Evolutionary conservation across 768 basidiomycete species (phyloP), one percentile per base, ranked within the genome.

Genomic region (Obba rivulosa): DNA sequence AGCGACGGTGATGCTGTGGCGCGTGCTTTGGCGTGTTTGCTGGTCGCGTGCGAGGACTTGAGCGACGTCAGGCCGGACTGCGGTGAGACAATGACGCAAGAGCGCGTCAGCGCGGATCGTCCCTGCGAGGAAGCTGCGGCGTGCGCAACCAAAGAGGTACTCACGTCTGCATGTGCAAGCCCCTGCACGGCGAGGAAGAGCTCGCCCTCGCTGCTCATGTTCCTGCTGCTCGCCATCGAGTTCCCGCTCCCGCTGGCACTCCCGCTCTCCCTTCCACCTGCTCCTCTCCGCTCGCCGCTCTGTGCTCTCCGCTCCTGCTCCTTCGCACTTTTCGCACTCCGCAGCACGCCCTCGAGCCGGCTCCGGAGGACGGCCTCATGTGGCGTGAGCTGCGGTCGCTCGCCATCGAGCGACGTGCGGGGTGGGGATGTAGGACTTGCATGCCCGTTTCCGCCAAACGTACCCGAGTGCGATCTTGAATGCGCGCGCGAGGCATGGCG

Each of bases 291-390:
- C 42, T 56, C 53, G 11, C 43, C 44, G 43, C 62, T 60, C 17
- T 49, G 38, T 18, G 49, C 42, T 34, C 59, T 46, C 25, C 56
- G 43, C 41, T 53, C 49, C 34, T 48, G 22, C 43, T 45, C 49
- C 20, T 57, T 51, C 44, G 57, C 57, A 22, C 53, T 51, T 48
- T 59, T 59, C 51, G 63, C 61, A 13, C 54, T 58, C 49, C 64
- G 61, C n/a, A 82, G 58, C 40, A 79, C 78, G 1, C 73, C 62
- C 64, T 82, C 81, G 16, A 81, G 63, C 10, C 77, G 68, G 41
- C 68, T 73, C 8, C 75, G 70, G 21, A 81, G 67, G 20, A 77
- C 80, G 38, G 75, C 76, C 56, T 75, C 78, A 45, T 77, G 80
- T 0, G 77, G 79, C 14, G 73, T 74, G 16, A 59, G 22, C 10